Evolutionary conservation across 306 rosid species (phyloP), one percentile per base, ranked within the genome.

Genomic region (Argentina anserina): DNA sequence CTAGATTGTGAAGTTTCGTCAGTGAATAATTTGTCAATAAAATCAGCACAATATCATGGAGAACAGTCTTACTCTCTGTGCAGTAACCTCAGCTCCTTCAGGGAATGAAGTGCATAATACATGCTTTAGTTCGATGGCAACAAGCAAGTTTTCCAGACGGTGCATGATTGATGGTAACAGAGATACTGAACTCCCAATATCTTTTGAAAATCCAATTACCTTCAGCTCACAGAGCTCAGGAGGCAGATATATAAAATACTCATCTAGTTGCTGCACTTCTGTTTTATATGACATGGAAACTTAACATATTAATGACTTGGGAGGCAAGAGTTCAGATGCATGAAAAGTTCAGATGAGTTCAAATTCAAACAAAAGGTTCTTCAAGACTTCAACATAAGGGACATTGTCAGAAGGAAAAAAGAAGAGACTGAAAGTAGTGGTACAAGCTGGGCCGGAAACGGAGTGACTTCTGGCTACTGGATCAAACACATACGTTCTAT

Each of bases 141-240:
- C 88, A 79, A 94, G 83, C 75, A 94, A 81, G 89, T 91, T 94
- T 83, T 86, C 96, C 64, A 94, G 89, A 73, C 92, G 99, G 73
- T 94, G 97, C 96, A 94, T 94, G 49, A 94, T 67, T 47, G 98
- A 94, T 55, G 98, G 98, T 78, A 94, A 81, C 83, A 94, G 77
- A 80, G 96, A 94, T 78, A 94, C 59, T 61, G 98, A 91, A 84
- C 98, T 94, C 31, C 97, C 98, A 25, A 94, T 84, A 74, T 94
- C 96, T 83, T 94, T 94, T 7, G 98, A 89, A 87, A 94, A 94
- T 67, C 97, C 96, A 36, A 81, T 64, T 78, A 94, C 76, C 84
- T 94, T 94, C 82, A 94, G 80, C 46, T 94, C 87, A 77, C 95
- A 94, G 66, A 89, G 72, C 84, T 94, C 97, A 6, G 98, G 98